These are phyloP conservation scores for Oropetium thomaeum DNA, from an alignment of 176 grass and related monocot species.

Conservation along the genomic window DNA sequence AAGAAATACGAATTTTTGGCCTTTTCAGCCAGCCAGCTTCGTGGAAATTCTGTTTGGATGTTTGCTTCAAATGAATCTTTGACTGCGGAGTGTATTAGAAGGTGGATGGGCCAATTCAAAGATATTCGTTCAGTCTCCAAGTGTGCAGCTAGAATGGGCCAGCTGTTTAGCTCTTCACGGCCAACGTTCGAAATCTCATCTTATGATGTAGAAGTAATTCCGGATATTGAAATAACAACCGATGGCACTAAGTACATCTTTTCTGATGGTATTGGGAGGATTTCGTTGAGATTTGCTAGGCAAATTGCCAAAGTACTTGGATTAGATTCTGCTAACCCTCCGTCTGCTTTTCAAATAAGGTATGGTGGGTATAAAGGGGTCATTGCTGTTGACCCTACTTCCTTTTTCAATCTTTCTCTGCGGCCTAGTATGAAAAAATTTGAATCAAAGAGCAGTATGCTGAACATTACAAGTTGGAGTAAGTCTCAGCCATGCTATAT, in stretches of 20 bases:
- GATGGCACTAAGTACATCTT: slow-evolving; percentile 74
- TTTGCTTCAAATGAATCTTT: slow-evolving; percentile 83
- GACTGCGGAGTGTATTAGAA: slow-evolving; percentile 68
- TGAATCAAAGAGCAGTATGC: slow-evolving; percentile 74
- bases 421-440: slow-evolving; percentile 96
- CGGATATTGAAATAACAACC: slow-evolving; percentile 80
- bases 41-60: slow-evolving; percentile 96
- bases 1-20: slow-evolving; percentile 97
- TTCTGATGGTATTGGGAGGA: slow-evolving; percentile 95
- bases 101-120: slow-evolving; percentile 89
- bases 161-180: slow-evolving; percentile 86
- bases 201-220: slow-evolving; percentile 56
- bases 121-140: slow-evolving; percentile 80
- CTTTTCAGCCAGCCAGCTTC: slow-evolving; percentile 97
- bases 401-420: slow-evolving; percentile 58
- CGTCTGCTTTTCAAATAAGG: slow-evolving; percentile 97
- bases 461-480: slow-evolving; percentile 84
- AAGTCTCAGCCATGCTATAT: slow-evolving; percentile 72
- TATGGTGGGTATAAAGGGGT: slow-evolving; percentile 95
- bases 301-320: slow-evolving; percentile 56
- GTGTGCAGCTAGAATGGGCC: slow-evolving; percentile 97
- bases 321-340: slow-evolving; percentile 47
- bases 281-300: slow-evolving; percentile 62
- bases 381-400: slow-evolving; percentile 63
- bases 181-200: slow-evolving; percentile 53